Evolutionary conservation across 768 basidiomycete genomes (phyloP).

Genomic region (Sarcodon sp.): DNA sequence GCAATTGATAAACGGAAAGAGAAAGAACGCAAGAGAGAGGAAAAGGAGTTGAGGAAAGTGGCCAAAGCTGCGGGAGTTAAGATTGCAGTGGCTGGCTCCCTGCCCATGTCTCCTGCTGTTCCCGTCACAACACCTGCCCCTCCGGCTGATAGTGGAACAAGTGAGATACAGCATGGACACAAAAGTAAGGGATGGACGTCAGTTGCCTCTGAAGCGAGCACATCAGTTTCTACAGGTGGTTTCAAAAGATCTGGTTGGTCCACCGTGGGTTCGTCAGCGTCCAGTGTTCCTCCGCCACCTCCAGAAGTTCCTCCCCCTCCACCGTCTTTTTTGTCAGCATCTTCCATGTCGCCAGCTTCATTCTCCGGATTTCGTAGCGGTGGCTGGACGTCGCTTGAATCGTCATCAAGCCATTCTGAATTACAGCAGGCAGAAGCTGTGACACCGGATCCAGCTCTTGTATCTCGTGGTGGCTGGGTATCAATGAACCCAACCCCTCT

Average conservation of each 20-base stretch:
- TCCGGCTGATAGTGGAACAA: neutral
- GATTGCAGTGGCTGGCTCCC: constrained; percentile 19
- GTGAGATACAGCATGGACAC: no score
- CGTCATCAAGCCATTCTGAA: no score
- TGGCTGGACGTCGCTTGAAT: neutral
- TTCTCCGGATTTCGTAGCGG: neutral
- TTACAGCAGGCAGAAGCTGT: no score
- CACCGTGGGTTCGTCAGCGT: constrained; percentile 15
- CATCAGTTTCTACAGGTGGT: neutral
- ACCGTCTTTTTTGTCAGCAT: constrained; percentile 12
- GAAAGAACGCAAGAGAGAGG: constrained; percentile 77
- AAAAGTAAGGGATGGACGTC: constrained; percentile 5
- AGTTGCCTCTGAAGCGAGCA: neutral
- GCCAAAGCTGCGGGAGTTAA: constrained; percentile 74
- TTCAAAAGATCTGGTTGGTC: constrained; percentile 42
- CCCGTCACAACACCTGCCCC: constrained; percentile 1
- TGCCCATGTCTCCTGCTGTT: neutral
- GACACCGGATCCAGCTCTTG: no score
- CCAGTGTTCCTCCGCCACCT: constrained; percentile 5
- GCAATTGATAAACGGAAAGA: constrained; percentile 69
- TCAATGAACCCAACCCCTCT: no score
- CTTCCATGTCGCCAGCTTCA: constrained; percentile 8
- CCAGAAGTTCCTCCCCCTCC: constrained; percentile 2
- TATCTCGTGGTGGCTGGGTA: no score
- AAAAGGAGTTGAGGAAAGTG: constrained; percentile 74